These are phyloP conservation scores for Rhododendron kiyosumense DNA, from an alignment of 148 eudicot genomes.

Conservation along the genomic window DNA sequence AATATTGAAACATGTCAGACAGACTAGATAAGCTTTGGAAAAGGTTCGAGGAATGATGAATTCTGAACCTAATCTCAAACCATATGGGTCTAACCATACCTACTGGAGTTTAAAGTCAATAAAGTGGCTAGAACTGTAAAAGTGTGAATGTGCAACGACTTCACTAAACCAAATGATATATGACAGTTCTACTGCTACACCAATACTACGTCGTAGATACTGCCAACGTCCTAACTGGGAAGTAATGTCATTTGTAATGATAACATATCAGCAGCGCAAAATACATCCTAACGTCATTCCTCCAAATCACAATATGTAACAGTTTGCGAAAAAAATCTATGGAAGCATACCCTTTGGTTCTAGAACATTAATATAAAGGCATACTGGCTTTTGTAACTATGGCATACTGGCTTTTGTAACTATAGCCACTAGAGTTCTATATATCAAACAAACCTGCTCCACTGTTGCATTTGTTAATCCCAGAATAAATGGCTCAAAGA, in stretches of 20 bases:
- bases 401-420: neutral
- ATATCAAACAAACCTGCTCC: conserved; percentile 65
- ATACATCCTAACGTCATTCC: neutral
- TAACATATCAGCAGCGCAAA: neutral
- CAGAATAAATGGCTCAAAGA: conserved; percentile 90
- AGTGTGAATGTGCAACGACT: neutral
- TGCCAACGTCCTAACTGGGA: neutral
- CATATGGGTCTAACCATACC: neutral
- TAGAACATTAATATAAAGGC: neutral
- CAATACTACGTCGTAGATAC: neutral
- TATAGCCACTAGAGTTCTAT: conserved; percentile 3
- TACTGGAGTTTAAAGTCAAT: neutral
- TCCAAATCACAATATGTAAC: neutral
- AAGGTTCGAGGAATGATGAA: neutral
- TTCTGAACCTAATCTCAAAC: conserved; percentile 5
- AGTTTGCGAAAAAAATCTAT: neutral
- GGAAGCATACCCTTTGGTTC: neutral
- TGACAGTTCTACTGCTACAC: neutral
- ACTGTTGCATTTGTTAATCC: conserved; percentile 82
- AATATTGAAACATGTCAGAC: conserved; percentile 1
- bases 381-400: neutral
- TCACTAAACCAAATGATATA: neutral
- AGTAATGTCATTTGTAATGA: neutral
- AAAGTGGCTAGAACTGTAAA: neutral
- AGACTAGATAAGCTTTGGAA: neutral